Conservation (phyloP, 1,139 yeast species). For the Diutina ranongensis region DNA sequence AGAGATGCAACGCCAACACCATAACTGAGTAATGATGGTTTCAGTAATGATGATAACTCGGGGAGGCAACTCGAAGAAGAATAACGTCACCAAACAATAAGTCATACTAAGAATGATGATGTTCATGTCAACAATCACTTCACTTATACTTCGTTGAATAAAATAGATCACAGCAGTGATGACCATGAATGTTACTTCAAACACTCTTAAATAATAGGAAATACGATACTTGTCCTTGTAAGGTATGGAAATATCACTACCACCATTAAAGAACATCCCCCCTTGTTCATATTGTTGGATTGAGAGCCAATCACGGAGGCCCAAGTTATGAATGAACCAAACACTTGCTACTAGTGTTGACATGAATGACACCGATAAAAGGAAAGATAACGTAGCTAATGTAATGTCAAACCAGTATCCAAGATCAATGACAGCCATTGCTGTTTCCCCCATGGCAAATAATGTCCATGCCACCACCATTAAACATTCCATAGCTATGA, state of each 20-base stretch:
- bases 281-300: background rate
- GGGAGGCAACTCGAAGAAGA: too few relatives aligned
- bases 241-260: background rate
- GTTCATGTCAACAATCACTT: too few relatives aligned
- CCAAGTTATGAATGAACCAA: background rate
- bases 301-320: background rate
- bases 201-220: background rate
- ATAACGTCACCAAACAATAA: too few relatives aligned
- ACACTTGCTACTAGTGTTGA: background rate
- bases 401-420: background rate
- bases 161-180: too few relatives aligned
- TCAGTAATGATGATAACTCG: too few relatives aligned
- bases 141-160: too few relatives aligned
- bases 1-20: too few relatives aligned
- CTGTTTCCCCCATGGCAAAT: background rate
- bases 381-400: background rate
- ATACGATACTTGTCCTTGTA: background rate
- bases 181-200: background rate
- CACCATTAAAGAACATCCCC: background rate
- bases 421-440: background rate
- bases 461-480: background rate
- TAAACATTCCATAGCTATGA: background rate
- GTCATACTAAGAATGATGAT: too few relatives aligned
- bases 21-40: too few relatives aligned
- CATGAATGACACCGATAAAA: background rate